phyloP scores from a whole-genome alignment of 371 early-diverging fungal genomes.

The Dichotomocladium elegans region DNA sequence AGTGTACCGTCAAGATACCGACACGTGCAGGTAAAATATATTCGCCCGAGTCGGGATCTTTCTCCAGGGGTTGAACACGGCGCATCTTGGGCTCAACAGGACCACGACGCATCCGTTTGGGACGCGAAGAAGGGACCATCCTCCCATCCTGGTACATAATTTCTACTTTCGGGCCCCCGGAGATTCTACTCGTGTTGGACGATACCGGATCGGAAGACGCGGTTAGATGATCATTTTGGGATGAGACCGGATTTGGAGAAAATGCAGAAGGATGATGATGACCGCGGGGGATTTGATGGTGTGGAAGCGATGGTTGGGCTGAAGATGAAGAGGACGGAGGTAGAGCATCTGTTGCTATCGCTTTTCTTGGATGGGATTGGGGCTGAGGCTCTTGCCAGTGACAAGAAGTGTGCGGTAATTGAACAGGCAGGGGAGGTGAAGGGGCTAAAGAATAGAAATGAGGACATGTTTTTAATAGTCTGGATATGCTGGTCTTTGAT shows the following conservation, averaged over 20 bases:
- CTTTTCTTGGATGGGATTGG: no score
- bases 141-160: slow-evolving; percentile 13
- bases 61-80: slow-evolving; percentile 51
- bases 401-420: background rate
- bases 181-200: no score
- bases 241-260: no score
- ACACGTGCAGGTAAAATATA: slow-evolving; percentile 73
- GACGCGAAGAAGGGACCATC: slow-evolving; percentile 29
- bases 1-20: slow-evolving; percentile 72
- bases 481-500: no score
- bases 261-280: no score
- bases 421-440: no score
- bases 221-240: no score
- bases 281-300: no score
- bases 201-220: background rate
- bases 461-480: no score
- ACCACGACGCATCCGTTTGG: slow-evolving; percentile 39
- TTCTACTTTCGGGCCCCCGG: slow-evolving; percentile 5
- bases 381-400: background rate
- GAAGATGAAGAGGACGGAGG: no score
- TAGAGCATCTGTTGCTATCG: background rate
- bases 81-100: slow-evolving; percentile 31
- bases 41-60: slow-evolving; percentile 56
- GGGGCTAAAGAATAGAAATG: no score
- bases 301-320: background rate